phyloP scores from a whole-genome alignment of 2,329 filamentous ascomycete species.

The Bipolaris gigantea region DNA sequence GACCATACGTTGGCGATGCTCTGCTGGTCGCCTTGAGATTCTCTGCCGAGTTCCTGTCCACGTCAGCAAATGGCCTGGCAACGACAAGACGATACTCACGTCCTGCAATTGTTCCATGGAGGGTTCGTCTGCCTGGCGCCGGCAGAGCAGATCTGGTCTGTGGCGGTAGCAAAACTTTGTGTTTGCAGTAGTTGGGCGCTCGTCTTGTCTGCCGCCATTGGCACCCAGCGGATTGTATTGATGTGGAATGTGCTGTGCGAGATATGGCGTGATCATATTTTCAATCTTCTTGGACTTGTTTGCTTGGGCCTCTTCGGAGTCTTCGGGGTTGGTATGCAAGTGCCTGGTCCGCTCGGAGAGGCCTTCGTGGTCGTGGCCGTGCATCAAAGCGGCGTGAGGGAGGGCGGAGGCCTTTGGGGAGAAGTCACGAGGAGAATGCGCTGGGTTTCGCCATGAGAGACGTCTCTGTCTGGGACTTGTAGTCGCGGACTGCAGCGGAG shows the following conservation, averaged over 20 bases:
- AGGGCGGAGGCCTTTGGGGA: conserved; percentile 20
- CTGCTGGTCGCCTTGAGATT: conserved; percentile 85
- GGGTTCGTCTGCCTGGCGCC: conserved; percentile 87
- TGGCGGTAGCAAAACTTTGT: conserved; percentile 97
- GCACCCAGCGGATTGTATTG: conserved; percentile 79
- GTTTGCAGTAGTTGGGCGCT: conserved; percentile 57
- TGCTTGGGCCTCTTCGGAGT: conserved; percentile 32
- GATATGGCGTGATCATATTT: conserved; percentile 82
- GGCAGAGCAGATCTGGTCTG: conserved; percentile 88
- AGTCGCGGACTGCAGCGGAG: conserved; percentile 12
- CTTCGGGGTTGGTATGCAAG: conserved; percentile 24
- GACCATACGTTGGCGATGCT: conserved; percentile 98
- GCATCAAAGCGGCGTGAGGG: conserved; percentile 41
- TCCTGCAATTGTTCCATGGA: conserved; percentile 95
- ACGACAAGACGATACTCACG: conserved; percentile 54
- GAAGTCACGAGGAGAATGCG: conserved; percentile 18
- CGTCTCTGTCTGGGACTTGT: conserved; percentile 28
- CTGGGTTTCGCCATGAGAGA: conserved; percentile 34
- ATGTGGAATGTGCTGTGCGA: conserved; percentile 85
- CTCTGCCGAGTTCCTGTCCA: conserved; percentile 72
- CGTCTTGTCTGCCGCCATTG: conserved; percentile 43
- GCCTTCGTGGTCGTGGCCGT: conserved; percentile 44
- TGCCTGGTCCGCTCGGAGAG: conserved; percentile 37
- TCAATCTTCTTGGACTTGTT: conserved; percentile 64
- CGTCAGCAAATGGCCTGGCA: conserved; percentile 26